These are phyloP conservation scores for Metschnikowia dekortorum DNA, from an alignment of 805 yeast species.

Conservation along the genomic window DNA sequence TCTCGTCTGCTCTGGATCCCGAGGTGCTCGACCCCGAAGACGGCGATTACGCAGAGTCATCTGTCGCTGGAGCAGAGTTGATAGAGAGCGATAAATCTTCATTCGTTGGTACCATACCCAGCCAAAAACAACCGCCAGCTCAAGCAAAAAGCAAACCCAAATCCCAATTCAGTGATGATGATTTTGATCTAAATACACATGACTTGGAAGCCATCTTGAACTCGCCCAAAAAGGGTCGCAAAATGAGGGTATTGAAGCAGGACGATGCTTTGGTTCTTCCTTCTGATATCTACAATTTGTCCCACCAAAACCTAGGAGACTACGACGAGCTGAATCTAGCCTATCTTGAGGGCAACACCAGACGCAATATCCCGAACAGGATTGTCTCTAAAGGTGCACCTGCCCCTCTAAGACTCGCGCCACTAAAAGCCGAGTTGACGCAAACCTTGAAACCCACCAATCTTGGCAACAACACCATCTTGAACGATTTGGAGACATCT, in stretches of 20 bases:
- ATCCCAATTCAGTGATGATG: constrained; percentile 15
- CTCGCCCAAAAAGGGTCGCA: constrained; percentile 22
- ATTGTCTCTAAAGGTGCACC: not conserved
- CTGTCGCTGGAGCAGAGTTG: not conserved
- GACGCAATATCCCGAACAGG: not conserved
- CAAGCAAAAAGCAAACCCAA: not conserved
- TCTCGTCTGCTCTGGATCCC: not conserved
- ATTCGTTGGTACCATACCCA: not conserved
- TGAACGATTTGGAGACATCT: not conserved
- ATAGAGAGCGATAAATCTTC: not conserved
- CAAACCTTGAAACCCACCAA: not conserved
- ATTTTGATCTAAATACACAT: constrained; percentile 16
- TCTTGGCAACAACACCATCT: not conserved
- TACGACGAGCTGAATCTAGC: constrained; percentile 31
- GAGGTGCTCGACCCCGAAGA: constrained; percentile 4
- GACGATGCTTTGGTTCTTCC: constrained; percentile 11
- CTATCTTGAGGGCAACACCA: constrained; percentile 19
- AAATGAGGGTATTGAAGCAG: constrained; percentile 14
- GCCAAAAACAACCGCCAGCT: not conserved
- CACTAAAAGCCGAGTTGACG: not conserved
- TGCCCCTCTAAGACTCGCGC: not conserved
- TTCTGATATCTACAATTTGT: constrained; percentile 20
- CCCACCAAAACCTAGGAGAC: constrained; percentile 32
- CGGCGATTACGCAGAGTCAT: constrained; percentile 6
- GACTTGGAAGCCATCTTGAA: constrained; percentile 17